Base-by-base conservation (phyloP, 2,329 filamentous ascomycete species). In the Fusarium sacchari region DNA sequence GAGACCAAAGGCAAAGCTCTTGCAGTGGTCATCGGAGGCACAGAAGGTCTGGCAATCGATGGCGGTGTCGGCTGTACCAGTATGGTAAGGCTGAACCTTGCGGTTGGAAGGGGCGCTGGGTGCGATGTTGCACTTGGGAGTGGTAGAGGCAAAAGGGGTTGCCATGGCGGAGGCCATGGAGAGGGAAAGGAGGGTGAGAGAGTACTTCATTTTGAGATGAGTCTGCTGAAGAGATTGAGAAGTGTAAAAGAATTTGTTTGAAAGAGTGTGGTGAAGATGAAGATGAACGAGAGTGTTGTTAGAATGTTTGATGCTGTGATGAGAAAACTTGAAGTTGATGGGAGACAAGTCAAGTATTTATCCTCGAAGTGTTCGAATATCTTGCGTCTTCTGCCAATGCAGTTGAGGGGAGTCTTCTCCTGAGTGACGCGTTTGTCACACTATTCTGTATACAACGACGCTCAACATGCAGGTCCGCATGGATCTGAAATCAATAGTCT, bases 201-300 rank as follows among this genome's bases (percentile, higher is more conserved):
- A 65, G 47, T 62, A 58, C 60, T 65, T 66, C 63, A 66, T 65
- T 32, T 15, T 65, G 63, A 46, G 26, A 13, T 37, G 30, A 46
- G 26, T 13, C 20, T 55, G 34, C n/a, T 47, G 14, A 46, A 42
- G 36, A 30, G 15, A 36, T 47, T 56, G 34, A 3, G 36, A 32
- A 32, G 8, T 8, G 6, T 46, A 18, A 24, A 42, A 20, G 60
- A 65, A 47, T 46, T 24, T 44, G 28, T 11, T 24, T 64, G 28
- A 66, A 30, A 20, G 34, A 64, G 20, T 65, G 62, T 64, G 1
- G 6, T 42, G 36, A 65, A 42, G 43, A 36, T 42, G 36, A 65
- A 42, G 43, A 36, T 46, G 22, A 40, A 53, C 1, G 46, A 53
- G 37, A 22, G 46, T 64, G 56, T 26, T 30, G 22, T 26, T 28